phyloP scores from a whole-genome alignment of 495 filamentous ascomycete genomes.

The Choiromyces venosus region DNA sequence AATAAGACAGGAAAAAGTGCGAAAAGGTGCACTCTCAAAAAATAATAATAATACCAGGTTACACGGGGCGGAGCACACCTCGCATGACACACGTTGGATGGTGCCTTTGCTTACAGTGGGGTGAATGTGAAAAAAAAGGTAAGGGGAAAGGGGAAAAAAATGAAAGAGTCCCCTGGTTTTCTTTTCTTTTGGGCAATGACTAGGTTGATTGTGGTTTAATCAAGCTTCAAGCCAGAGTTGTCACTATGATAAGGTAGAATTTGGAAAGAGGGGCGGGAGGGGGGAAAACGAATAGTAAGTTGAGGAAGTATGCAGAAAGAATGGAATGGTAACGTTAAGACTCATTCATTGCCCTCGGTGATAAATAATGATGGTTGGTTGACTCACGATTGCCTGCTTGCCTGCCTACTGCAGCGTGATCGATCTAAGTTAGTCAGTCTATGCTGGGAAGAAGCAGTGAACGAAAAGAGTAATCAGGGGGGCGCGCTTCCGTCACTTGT shows the following conservation, averaged over 20 bases:
- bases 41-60: too few relatives aligned
- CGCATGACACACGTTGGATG: too few relatives aligned
- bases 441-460: neutral
- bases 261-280: neutral
- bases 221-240: too few relatives aligned
- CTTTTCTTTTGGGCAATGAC: too few relatives aligned
- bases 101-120: too few relatives aligned
- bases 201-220: neutral
- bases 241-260: neutral
- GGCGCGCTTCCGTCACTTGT: too few relatives aligned
- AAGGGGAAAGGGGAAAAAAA: too few relatives aligned
- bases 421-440: neutral
- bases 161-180: too few relatives aligned
- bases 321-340: neutral
- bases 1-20: neutral
- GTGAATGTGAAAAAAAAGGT: too few relatives aligned
- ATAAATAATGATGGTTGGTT: neutral
- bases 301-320: neutral
- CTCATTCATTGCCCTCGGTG: neutral
- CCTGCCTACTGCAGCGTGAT: neutral
- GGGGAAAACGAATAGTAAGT: neutral
- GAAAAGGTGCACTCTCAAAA: neutral
- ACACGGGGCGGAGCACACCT: too few relatives aligned
- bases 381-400: neutral
- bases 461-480: neutral